Evolutionary conservation across 148 eudicot genomes (phyloP), one percentile per base, ranked within the genome.

Genomic region (Heliosperma pusillum): DNA sequence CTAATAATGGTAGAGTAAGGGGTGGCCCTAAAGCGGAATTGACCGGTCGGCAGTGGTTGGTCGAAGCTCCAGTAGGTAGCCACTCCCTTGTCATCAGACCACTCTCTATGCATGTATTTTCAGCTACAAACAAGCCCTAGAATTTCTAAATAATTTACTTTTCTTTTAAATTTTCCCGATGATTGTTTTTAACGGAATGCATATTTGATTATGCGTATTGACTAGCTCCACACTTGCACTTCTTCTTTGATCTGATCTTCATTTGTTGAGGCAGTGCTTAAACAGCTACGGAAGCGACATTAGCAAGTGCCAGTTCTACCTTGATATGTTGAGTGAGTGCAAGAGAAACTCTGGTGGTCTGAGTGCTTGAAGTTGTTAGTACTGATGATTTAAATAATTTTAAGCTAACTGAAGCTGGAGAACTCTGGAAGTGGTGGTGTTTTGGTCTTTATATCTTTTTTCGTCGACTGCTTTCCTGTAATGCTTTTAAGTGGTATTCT

Each of bases 291-390:
- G 92, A 22, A 89, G 79, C 5, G 98, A 91, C 75, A 85, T 93
- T 53, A 83, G 97, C 88, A 93, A 82, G 82, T 93, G 98, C 75
- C 98, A 93, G 79, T 91, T 91, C 86, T 93, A 93, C 78, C 87
- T 93, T 88, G 98, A 93, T 70, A 93, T 93, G 97, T 67, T 93
- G 86, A 70, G 80, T 10, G 93, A 93, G 55, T 93, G 98, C 96
- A 72, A 52, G 76, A 88, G 80, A 78, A 89, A 79, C 89, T 83
- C 96, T 13, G 89, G 91, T 10, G 70, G 74, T 66, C 77, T 87
- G 78, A 75, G 80, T 74, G 87, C 85, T 69, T 89, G 71, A 82
- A 78, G 61, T 44, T 13, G 61, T 44, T 13, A 21, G 1, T 56
- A 62, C 27, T 16, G 16, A 3, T 47, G 27, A 30, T 74, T 44